Evolutionary conservation across 2,329 filamentous ascomycete species (phyloP).

Genomic region (Aspergillus transmontanensis): DNA sequence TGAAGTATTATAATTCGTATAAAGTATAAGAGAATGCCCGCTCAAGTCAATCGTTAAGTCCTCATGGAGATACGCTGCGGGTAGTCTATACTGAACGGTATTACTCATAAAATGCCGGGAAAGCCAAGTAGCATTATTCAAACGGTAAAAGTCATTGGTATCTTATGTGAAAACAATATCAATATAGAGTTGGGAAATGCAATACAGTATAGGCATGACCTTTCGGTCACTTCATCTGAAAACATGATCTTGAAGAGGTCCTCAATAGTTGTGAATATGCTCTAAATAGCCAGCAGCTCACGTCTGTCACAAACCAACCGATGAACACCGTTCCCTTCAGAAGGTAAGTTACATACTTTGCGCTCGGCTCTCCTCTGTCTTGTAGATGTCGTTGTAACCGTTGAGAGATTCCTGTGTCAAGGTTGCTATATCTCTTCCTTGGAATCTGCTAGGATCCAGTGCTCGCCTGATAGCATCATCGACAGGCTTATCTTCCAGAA

Average conservation of each 20-base stretch:
- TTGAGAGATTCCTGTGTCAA: slow-evolving; percentile 27
- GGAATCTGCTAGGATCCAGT: slow-evolving; percentile 30
- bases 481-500: slow-evolving; percentile 19
- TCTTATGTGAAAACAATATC: not conserved
- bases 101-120: not conserved
- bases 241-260: not conserved
- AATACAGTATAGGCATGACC: not conserved
- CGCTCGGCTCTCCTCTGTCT: slow-evolving; percentile 15
- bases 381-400: slow-evolving; percentile 38
- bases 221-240: not conserved
- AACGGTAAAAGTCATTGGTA: not conserved
- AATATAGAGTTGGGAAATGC: not conserved
- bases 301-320: not conserved
- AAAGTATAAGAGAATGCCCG: not conserved
- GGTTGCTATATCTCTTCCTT: slow-evolving; percentile 18
- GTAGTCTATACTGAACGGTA: not conserved
- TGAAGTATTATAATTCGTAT: no score
- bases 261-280: not conserved
- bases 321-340: not conserved
- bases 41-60: not conserved
- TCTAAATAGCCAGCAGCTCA: not conserved
- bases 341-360: not conserved
- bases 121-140: no score
- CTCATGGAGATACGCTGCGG: not conserved
- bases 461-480: slow-evolving; percentile 20